Conservation (phyloP, 2,329 filamentous ascomycete species). For the Curvularia eragrostidis region DNA sequence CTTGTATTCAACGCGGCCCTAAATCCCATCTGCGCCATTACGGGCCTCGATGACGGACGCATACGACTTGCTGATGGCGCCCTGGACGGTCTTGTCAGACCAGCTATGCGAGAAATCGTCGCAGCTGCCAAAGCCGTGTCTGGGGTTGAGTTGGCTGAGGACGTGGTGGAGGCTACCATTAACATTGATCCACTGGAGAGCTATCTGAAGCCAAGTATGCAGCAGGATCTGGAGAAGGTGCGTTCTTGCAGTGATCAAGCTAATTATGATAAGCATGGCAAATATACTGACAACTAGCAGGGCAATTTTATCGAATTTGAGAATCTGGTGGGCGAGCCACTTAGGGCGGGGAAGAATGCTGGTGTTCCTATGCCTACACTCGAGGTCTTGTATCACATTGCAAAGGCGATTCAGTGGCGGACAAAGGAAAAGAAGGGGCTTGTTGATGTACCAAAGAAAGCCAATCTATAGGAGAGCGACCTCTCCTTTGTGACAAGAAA, state of each 20-base stretch:
- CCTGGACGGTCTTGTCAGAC: slow-evolving; percentile 58
- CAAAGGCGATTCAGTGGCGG: slow-evolving; percentile 58
- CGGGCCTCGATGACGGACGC: slow-evolving; percentile 59
- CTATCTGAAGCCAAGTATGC: slow-evolving; percentile 62
- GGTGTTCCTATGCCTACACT: slow-evolving; percentile 61
- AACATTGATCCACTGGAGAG: slow-evolving; percentile 58
- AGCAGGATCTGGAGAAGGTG: slow-evolving; percentile 60
- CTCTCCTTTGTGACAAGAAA: not conserved
- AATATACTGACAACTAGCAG: slow-evolving; percentile 29
- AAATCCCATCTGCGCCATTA: slow-evolving; percentile 62
- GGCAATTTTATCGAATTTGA: slow-evolving; percentile 65
- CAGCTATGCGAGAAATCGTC: slow-evolving; percentile 62
- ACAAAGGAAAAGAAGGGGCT: slow-evolving; percentile 56
- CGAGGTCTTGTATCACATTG: slow-evolving; percentile 56
- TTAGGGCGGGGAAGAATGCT: slow-evolving; percentile 57
- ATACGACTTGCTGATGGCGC: slow-evolving; percentile 56
- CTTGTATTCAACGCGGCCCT: slow-evolving; percentile 60
- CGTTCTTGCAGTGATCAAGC: not conserved
- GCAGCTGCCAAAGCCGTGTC: slow-evolving; percentile 52
- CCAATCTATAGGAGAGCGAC: not conserved
- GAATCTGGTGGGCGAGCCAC: slow-evolving; percentile 64
- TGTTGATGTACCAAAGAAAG: slow-evolving; percentile 34
- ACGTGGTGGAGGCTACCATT: slow-evolving; percentile 56
- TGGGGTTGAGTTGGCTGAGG: slow-evolving; percentile 54
- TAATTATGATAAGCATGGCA: not conserved